Evolutionary conservation across 768 basidiomycete genomes (phyloP).

Genomic region (Agaricus sinodeliciosus): DNA sequence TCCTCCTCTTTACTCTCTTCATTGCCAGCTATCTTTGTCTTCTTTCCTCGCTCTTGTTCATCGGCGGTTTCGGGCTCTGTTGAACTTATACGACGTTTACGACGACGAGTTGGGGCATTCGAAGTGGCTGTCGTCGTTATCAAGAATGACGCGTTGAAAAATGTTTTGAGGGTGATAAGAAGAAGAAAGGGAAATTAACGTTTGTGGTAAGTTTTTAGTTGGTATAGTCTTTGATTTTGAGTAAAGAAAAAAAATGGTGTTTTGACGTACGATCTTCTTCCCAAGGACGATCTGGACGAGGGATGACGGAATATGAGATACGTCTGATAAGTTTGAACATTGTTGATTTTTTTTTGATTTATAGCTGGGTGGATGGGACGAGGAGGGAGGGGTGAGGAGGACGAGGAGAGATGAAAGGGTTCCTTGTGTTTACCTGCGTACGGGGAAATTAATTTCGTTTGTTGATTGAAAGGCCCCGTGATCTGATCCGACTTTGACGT

Average conservation of each 20-base stretch:
- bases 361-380: too few species aligned
- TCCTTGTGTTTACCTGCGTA: too few species aligned
- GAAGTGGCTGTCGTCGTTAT: conserved; percentile 75
- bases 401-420: background rate
- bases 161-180: too few species aligned
- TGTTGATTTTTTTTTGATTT: too few species aligned
- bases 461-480: too few species aligned
- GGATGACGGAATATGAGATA: conserved; percentile 63
- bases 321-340: conserved; percentile 73
- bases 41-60: conserved; percentile 31
- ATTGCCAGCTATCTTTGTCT: conserved; percentile 41
- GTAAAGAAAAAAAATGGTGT: background rate
- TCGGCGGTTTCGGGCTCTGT: conserved; percentile 35
- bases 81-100: conserved; percentile 58
- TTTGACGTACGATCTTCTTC: conserved; percentile 60
- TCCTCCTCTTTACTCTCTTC: conserved; percentile 13
- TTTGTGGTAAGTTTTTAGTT: too few species aligned
- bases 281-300: conserved; percentile 71
- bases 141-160: too few species aligned
- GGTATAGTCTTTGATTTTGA: too few species aligned
- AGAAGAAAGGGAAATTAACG: conserved; percentile 2
- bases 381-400: background rate
- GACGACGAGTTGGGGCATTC: conserved; percentile 59
- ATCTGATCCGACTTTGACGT: too few species aligned
- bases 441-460: too few species aligned